These are phyloP conservation scores for Scedosporium aurantiacum DNA, from an alignment of 2,329 filamentous ascomycete species.

Conservation along the genomic window DNA sequence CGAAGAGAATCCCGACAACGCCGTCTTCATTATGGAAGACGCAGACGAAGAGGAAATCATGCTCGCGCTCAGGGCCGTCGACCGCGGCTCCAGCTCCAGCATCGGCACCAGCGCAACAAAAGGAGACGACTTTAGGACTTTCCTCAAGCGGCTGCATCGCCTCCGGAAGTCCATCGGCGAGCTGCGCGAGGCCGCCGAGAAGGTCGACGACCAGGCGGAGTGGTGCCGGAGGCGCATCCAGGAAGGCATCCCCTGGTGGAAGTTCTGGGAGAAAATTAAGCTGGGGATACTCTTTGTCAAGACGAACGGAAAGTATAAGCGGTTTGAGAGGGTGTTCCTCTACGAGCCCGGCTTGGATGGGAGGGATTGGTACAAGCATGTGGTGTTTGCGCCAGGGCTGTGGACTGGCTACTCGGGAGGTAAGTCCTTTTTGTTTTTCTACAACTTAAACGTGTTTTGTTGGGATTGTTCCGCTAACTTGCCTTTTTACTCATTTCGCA, in stretches of 20 bases:
- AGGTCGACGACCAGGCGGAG: constrained; percentile 34
- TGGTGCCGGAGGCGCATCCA: constrained; percentile 30
- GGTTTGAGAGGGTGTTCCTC: constrained; percentile 69
- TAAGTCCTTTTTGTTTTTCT: constrained; percentile 24
- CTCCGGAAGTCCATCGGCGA: constrained; percentile 26
- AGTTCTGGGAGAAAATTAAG: constrained; percentile 55
- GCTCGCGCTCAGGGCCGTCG: constrained; percentile 18
- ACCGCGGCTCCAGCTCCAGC: constrained; percentile 6
- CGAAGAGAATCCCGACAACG: constrained; percentile 14
- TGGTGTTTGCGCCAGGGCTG: constrained; percentile 80
- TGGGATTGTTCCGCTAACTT: constrained; percentile 11
- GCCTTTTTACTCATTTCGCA: constrained; percentile 17
- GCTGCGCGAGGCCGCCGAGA: constrained; percentile 27
- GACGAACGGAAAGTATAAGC: constrained; percentile 75
- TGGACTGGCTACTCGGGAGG: constrained; percentile 86
- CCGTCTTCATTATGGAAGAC: constrained; percentile 4
- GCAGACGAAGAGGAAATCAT: constrained; percentile 17
- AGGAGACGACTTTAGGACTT: constrained; percentile 25
- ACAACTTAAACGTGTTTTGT: not conserved
- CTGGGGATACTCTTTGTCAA: constrained; percentile 52
- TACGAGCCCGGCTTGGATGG: constrained; percentile 66
- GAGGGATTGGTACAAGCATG: constrained; percentile 84
- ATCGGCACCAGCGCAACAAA: constrained; percentile 7
- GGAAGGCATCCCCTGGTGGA: constrained; percentile 65
- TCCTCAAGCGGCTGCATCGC: constrained; percentile 26